These are phyloP conservation scores for Fraxinus baroniana DNA, from an alignment of 305 asterid genomes.

Conservation along the genomic window DNA sequence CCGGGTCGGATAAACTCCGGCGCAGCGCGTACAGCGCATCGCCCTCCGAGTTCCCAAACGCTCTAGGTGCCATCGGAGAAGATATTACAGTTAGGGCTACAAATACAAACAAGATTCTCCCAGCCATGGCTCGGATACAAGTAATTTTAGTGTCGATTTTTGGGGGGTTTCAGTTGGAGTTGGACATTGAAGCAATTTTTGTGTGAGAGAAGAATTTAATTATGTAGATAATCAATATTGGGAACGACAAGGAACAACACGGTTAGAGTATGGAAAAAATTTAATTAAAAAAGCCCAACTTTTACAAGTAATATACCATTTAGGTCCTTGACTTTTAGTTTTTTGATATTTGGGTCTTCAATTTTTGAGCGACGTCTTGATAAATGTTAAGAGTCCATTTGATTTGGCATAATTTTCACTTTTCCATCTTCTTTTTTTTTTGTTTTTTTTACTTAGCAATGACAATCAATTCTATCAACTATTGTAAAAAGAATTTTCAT, in stretches of 20 bases:
- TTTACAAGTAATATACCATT: neutral
- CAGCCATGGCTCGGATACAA: slow-evolving; percentile 33
- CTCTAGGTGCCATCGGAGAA: slow-evolving; percentile 37
- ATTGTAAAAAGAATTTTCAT: too few relatives aligned
- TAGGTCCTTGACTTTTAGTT: neutral
- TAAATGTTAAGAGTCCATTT: too few relatives aligned
- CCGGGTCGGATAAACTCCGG: slow-evolving; percentile 83
- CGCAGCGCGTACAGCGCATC: slow-evolving; percentile 92
- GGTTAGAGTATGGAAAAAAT: neutral
- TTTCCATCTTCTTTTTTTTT: too few relatives aligned
- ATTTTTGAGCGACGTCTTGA: neutral
- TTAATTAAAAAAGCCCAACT: neutral
- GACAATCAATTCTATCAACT: too few relatives aligned
- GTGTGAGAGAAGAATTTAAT: neutral
- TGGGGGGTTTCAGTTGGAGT: slow-evolving; percentile 6
- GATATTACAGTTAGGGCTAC: slow-evolving; percentile 32
- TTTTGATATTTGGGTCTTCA: neutral
- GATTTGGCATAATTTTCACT: too few relatives aligned
- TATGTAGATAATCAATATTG: slow-evolving; percentile 41
- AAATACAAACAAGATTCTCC: slow-evolving; percentile 30
- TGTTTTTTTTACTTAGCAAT: too few relatives aligned
- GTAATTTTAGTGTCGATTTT: slow-evolving; percentile 14
- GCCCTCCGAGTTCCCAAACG: slow-evolving; percentile 72
- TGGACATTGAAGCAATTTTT: neutral
- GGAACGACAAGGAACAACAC: slow-evolving; percentile 30